Percentiles rank a stretch among this genome's conserved stretches.
Evolutionary conservation across 1,284 basidiomycete genomes (phyloP).

Genomic region (Trichosporon inkin): DNA sequence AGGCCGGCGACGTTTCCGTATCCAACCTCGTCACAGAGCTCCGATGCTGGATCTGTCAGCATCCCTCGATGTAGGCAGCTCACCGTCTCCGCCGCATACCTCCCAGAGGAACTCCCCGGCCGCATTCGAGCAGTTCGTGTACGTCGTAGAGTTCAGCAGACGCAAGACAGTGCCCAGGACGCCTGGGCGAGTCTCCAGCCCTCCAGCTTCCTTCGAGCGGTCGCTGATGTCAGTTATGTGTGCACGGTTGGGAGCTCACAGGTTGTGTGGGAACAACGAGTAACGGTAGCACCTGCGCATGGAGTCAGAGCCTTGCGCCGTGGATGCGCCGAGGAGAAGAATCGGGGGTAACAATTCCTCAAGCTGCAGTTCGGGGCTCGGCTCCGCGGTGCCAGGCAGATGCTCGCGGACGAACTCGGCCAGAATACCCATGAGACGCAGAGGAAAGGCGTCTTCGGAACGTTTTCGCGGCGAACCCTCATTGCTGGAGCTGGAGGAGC

Average conservation of each 20-base stretch:
- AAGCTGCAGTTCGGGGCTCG: conserved; percentile 51
- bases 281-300: conserved; percentile 59
- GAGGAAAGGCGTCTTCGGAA: conserved; percentile 26
- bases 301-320: conserved; percentile 61
- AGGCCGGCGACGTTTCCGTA: conserved; percentile 91
- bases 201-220: conserved; percentile 56
- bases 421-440: conserved; percentile 29
- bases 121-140: conserved; percentile 64
- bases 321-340: conserved; percentile 64
- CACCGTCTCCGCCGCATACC: conserved; percentile 73
- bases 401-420: conserved; percentile 30
- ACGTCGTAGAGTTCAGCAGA: conserved; percentile 68
- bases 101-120: conserved; percentile 82
- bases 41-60: conserved; percentile 55
- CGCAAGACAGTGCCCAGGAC: conserved; percentile 72
- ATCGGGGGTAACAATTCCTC: conserved; percentile 75
- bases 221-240: conserved; percentile 53
- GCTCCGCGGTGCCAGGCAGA: conserved; percentile 27
- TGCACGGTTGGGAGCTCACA: conserved; percentile 51
- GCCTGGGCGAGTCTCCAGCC: conserved; percentile 67
- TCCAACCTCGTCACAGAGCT: conserved; percentile 68
- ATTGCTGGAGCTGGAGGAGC: no score
- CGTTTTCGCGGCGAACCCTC: conserved; percentile 12
- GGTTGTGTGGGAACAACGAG: conserved; percentile 65
- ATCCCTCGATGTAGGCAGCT: conserved; percentile 34